A percentile compares a stretch with the other conserved stretches of the same genome.
Evolutionary conservation across 345 rosid genomes (phyloP).

Genomic region (Populus simonii): DNA sequence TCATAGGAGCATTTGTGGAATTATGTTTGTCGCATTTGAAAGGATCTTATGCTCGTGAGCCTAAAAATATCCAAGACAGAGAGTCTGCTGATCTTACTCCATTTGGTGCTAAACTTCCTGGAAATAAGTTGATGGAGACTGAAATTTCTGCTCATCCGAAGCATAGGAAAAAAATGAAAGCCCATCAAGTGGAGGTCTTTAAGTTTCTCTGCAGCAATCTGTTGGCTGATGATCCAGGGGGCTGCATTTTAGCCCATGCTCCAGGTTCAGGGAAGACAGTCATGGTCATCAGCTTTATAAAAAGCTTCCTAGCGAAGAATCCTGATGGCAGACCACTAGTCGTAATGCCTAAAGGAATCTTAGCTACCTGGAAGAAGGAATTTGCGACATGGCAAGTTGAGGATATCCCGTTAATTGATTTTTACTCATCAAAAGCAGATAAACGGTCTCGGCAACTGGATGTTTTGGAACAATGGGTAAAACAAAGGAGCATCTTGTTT

Average conservation of each 20-base stretch:
- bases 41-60: too few species aligned
- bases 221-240: constrained; percentile 62
- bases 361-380: constrained; percentile 74
- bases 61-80: too few species aligned
- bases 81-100: too few species aligned
- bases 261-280: constrained; percentile 92
- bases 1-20: too few species aligned
- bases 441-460: constrained; percentile 53
- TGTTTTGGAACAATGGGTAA: constrained; percentile 57
- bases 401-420: constrained; percentile 53
- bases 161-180: constrained; percentile 63
- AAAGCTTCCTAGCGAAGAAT: constrained; percentile 67
- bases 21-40: too few species aligned
- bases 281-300: constrained; percentile 68
- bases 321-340: constrained; percentile 66
- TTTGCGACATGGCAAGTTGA: constrained; percentile 64
- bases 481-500: constrained; percentile 58
- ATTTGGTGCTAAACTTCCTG: constrained; percentile 38
- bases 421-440: constrained; percentile 65
- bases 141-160: constrained; percentile 67
- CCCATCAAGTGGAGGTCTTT: constrained; percentile 77
- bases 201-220: constrained; percentile 59
- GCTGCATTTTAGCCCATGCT: constrained; percentile 82
- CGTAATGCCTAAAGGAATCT: constrained; percentile 66
- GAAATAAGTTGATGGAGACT: constrained; percentile 44